Evolutionary conservation across 345 rosid species (phyloP), one percentile per base, ranked within the genome.

Genomic region (Rubroshorea leprosula): DNA sequence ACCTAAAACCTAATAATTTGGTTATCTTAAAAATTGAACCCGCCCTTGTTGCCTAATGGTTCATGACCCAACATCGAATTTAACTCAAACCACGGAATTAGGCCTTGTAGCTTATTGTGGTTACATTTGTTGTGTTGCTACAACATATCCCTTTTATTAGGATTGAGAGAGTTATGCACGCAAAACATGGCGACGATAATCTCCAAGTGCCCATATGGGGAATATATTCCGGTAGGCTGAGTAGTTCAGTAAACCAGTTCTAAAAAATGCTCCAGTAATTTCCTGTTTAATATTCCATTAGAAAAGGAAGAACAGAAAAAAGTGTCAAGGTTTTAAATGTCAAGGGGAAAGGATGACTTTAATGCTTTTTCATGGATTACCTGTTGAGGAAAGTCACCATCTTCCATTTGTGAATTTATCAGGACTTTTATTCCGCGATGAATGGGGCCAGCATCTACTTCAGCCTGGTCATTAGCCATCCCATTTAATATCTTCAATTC

Each of bases 371-470:
- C 6, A 20, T 9, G 0, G 31, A 18, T 57, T 62, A 74, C 79
- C 77, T 74, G 74, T 44, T 81, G 86, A 31, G 86, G 81, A 47
- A 78, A 81, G 73, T 81, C 86, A 5, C 86, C 86, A 52, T 81
- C 76, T 41, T 74, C 74, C 81, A 71, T 66, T 48, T 78, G 86
- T 52, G 79, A 57, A 51, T 81, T 78, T 60, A 78, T 71, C 12
- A 81, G 59, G 21, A 75, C 53, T 67, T 47, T 68, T 24, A 73
- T 67, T 18, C 86, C 83, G 0, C 54, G 67, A 58, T 81, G 72
- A 41, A 81, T 75, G 2, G 83, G 79, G 2, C 61, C 59, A 25
- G 77, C 60, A 61, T 81, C 76, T 19, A 76, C 46, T 2, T 51
- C 24, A 12, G 57, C 71, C 76, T 68, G 24, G n/a, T n/a, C 49